These are phyloP conservation scores for Trametes meyenii DNA, from an alignment of 768 basidiomycete species.

Conservation along the genomic window DNA sequence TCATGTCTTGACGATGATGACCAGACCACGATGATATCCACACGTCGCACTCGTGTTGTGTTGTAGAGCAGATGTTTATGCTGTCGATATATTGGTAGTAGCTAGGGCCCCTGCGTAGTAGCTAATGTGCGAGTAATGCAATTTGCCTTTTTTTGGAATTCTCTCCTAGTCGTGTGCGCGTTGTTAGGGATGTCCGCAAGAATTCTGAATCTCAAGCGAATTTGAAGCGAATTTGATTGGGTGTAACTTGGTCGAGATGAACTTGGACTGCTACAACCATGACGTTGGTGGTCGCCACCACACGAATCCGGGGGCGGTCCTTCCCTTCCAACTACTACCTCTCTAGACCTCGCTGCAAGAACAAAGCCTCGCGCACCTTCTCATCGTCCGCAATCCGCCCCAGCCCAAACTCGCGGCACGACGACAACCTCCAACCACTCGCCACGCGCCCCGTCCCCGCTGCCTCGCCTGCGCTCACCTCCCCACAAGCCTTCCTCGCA, in stretches of 20 bases:
- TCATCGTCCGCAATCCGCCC: not conserved
- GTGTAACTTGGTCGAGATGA: not conserved
- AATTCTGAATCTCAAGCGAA: too few relatives aligned
- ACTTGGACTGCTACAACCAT: not conserved
- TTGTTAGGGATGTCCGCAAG: too few relatives aligned
- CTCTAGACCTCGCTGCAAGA: too few relatives aligned
- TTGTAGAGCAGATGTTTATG: conserved; percentile 15
- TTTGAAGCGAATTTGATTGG: not conserved
- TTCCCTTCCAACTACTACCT: too few relatives aligned
- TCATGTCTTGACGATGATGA: conserved; percentile 17
- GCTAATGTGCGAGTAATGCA: conserved; percentile 17
- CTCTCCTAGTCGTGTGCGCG: not conserved
- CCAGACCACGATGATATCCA: conserved; percentile 15
- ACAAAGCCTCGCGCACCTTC: too few relatives aligned
- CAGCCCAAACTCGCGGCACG: not conserved
- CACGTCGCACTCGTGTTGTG: not conserved
- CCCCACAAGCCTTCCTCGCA: conserved; percentile 10
- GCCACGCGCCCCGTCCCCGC: conserved; percentile 8
- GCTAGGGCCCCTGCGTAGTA: conserved; percentile 9
- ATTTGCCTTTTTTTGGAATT: not conserved
- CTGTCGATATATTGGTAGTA: conserved; percentile 19
- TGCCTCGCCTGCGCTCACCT: conserved; percentile 3
- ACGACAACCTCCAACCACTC: not conserved
- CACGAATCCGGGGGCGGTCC: not conserved
- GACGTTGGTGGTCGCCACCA: not conserved